A percentile compares a stretch with the other conserved stretches of the same genome.
These are phyloP conservation scores for Volvox reticuliferus DNA, from an alignment of 139 green algal genomes.

Conservation along the genomic window DNA sequence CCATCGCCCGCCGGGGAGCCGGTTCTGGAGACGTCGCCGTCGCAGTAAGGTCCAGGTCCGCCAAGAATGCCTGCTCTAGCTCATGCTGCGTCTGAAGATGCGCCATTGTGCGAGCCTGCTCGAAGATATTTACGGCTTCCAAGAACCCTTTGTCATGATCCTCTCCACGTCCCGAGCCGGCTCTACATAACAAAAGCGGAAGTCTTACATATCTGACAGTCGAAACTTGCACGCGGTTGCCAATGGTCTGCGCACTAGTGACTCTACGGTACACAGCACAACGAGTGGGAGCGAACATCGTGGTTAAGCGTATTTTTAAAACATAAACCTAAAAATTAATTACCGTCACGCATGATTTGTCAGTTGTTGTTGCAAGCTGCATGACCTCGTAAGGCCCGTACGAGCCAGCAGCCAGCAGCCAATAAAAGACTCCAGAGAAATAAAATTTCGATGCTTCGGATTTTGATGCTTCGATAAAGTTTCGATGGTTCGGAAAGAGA, in stretches of 20 bases:
- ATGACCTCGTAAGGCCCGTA: too few species aligned
- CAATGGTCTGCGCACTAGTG: background rate
- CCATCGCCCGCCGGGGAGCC: background rate
- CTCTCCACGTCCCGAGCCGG: background rate
- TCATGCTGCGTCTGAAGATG: constrained; percentile 5
- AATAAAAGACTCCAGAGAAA: too few species aligned
- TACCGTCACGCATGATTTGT: too few species aligned
- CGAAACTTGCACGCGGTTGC: background rate
- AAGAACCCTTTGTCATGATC: background rate
- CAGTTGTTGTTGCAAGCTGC: too few species aligned
- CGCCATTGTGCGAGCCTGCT: background rate
- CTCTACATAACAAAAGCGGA: background rate
- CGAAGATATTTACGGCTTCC: constrained; percentile 6
- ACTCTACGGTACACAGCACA: background rate
- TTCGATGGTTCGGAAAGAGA: too few species aligned
- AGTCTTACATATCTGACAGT: background rate
- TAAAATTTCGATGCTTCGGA: too few species aligned
- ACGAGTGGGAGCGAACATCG: background rate
- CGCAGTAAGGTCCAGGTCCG: constrained; percentile 15
- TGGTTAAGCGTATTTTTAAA: too few species aligned
- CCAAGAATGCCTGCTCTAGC: constrained; percentile 26
- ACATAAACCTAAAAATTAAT: too few species aligned
- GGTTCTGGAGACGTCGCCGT: background rate
- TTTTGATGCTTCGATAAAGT: too few species aligned
- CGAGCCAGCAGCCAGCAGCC: too few species aligned